phyloP scores from a whole-genome alignment of 306 rosid species.

The Fragaria nilgerrensis region DNA sequence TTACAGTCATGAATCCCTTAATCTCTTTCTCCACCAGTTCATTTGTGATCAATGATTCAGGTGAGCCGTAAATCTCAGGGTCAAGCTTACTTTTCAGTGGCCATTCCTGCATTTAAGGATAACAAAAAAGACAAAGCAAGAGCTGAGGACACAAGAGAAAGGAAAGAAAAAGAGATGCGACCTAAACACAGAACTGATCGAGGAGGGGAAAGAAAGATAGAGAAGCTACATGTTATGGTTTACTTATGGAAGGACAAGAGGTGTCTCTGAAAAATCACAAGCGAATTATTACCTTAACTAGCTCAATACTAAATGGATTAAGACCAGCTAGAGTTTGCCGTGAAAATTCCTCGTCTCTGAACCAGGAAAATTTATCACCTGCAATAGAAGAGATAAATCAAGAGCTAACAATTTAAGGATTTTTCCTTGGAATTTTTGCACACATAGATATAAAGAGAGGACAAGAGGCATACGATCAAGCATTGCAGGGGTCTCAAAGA shows the following conservation, averaged over 20 bases:
- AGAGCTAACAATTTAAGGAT: neutral
- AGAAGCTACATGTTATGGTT: neutral
- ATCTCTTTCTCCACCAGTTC: slow-evolving; percentile 31
- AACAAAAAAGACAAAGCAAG: neutral
- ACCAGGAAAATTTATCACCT: slow-evolving; percentile 47
- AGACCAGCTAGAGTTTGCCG: slow-evolving; percentile 50
- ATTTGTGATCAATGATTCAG: slow-evolving; percentile 36
- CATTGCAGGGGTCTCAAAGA: slow-evolving; percentile 34
- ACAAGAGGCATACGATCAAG: slow-evolving; percentile 23
- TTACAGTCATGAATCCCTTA: slow-evolving; percentile 34
- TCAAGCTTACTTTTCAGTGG: slow-evolving; percentile 43
- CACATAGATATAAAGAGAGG: neutral
- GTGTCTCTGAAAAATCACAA: neutral
- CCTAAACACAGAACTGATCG: neutral
- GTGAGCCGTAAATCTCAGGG: slow-evolving; percentile 36
- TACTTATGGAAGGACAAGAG: neutral
- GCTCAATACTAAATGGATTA: slow-evolving; percentile 33
- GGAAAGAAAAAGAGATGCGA: neutral
- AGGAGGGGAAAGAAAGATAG: neutral
- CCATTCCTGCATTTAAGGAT: slow-evolving; percentile 35
- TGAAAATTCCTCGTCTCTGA: slow-evolving; percentile 46
- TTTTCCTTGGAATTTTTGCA: neutral
- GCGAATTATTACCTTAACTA: slow-evolving; percentile 31
- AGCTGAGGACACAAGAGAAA: neutral
- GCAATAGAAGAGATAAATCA: neutral